phyloP scores from a whole-genome alignment of 1,284 basidiomycete genomes.

The Papiliotrema terrestris region DNA sequence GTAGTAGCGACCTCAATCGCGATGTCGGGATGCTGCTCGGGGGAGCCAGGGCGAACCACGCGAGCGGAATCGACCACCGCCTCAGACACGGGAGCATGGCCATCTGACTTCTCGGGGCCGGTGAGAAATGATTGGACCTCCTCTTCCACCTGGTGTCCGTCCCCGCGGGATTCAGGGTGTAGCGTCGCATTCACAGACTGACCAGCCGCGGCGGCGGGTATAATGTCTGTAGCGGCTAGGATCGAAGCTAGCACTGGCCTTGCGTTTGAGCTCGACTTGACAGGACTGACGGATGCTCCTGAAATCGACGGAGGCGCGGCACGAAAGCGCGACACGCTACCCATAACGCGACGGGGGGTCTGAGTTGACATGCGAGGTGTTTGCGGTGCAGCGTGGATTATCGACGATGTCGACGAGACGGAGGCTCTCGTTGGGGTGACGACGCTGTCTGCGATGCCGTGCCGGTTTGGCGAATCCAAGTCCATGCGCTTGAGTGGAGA shows the following conservation, averaged over 20 bases:
- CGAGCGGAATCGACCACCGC: too few relatives aligned
- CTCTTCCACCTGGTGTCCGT: too few relatives aligned
- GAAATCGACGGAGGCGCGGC: not conserved
- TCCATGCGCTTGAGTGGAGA: not conserved
- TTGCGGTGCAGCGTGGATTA: not conserved
- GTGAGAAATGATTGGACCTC: too few relatives aligned
- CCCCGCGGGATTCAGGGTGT: too few relatives aligned
- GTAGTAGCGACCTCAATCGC: too few relatives aligned
- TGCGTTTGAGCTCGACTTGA: not conserved
- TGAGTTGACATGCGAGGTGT: not conserved
- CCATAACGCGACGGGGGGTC: conserved; percentile 1
- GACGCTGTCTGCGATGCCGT: not conserved
- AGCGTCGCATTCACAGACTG: too few relatives aligned
- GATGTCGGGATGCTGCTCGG: too few relatives aligned
- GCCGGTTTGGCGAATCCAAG: not conserved
- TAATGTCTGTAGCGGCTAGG: not conserved
- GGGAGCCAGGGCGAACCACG: too few relatives aligned
- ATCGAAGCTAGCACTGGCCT: not conserved
- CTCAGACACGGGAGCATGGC: too few relatives aligned
- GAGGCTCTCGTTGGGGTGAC: not conserved
- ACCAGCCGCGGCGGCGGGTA: too few relatives aligned
- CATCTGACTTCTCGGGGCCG: too few relatives aligned
- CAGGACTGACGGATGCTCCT: not conserved
- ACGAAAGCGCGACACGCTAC: not conserved
- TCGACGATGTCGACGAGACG: not conserved